Base-by-base conservation (phyloP, 2,329 filamentous ascomycete species). In the Botrytis elliptica region DNA sequence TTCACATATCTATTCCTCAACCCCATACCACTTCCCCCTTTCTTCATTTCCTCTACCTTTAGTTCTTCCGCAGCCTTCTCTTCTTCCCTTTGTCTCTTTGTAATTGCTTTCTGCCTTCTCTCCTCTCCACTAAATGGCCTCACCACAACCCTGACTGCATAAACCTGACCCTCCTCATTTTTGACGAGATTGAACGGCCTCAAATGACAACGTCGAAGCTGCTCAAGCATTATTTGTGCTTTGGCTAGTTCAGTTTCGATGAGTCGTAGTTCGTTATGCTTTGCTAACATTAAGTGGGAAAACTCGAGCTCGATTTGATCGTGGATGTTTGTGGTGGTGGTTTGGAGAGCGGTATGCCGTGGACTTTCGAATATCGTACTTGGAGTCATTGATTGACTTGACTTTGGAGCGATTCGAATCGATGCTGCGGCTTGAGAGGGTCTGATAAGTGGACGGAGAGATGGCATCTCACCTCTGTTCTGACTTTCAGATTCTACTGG, bases 171-270 rank as follows among this genome's bases (percentile, higher is more conserved):
- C 88, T 76, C 89, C 87, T 68, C 36, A 42, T 68, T 57, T 5
- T 22, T 55, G 76, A 89, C 89, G 76, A 91, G 89, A 44, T 95
- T 94, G 82, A 94, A 98, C 4, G 96, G 95, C 78, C 97, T 95
- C 77, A 98, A 86, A 81, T 96, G 91, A 83, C 94, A 98, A 74
- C 96, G 91, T 78, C 96, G 92, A 76, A 99, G 86, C 84, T 98
- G 96, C 84, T 99, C 96, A 78, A 98, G 87, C 20, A 95, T 94
- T 76, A 95, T 86, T 84, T 98, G 95, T 81, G 95, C 98, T 85
- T 97, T 98, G 76, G 94, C 95, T 76, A 98, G 88, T 84, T 98
- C 96, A 83, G 97, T 94, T 81, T 98, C 94, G 82, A 98, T 97
- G 78, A 97, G 87, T 73, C 95, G 93, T 74, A 98, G 85, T 85